A percentile compares a stretch with the other conserved stretches of the same genome.
These are phyloP conservation scores for Coemansia sp. DNA, from an alignment of 192 early-diverging fungal genomes.

Conservation along the genomic window DNA sequence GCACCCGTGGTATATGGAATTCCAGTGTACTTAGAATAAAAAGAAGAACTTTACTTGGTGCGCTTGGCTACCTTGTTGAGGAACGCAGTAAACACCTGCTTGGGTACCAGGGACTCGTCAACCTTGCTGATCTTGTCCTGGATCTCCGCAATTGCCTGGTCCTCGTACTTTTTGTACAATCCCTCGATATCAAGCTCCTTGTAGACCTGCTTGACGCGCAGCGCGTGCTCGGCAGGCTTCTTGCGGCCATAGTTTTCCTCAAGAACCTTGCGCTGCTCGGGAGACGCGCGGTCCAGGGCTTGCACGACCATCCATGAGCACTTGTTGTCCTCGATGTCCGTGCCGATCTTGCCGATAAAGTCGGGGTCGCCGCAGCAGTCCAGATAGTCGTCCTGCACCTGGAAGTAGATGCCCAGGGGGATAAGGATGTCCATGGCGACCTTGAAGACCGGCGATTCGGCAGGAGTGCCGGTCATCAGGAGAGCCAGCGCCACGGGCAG, in stretches of 20 bases:
- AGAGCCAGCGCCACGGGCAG: slow-evolving; percentile 94
- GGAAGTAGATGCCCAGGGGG: slow-evolving; percentile 98
- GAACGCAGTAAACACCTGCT: slow-evolving; percentile 84
- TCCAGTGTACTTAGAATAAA: slow-evolving; percentile 53
- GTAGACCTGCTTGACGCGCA: slow-evolving; percentile 82
- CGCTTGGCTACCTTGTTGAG: slow-evolving; percentile 97
- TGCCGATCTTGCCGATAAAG: slow-evolving; percentile 98
- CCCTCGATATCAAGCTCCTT: slow-evolving; percentile 73
- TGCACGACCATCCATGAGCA: slow-evolving; percentile 97
- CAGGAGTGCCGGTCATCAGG: slow-evolving; percentile 76
- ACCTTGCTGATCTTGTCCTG: slow-evolving; percentile 74
- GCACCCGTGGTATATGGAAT: slow-evolving; percentile 93
- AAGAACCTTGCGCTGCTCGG: slow-evolving; percentile 81
- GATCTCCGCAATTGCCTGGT: slow-evolving; percentile 72
- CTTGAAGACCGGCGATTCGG: slow-evolving; percentile 73
- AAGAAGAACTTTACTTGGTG: slow-evolving; percentile 61
- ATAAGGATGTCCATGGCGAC: slow-evolving; percentile 84
- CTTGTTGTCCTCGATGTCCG: slow-evolving; percentile 99
- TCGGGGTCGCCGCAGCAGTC: slow-evolving; percentile 92
- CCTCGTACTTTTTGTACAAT: slow-evolving; percentile 87
- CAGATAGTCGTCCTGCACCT: slow-evolving; percentile 97
- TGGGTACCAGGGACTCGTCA: slow-evolving; percentile 76
- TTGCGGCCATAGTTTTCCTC: slow-evolving; percentile 94
- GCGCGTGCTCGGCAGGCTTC: slow-evolving; percentile 66
- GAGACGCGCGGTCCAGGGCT: slow-evolving; percentile 72